Percentiles rank a stretch among this genome's conserved stretches.
Conservation (phyloP, 371 early-diverging fungal genomes). For the Mortierella sp. region DNA sequence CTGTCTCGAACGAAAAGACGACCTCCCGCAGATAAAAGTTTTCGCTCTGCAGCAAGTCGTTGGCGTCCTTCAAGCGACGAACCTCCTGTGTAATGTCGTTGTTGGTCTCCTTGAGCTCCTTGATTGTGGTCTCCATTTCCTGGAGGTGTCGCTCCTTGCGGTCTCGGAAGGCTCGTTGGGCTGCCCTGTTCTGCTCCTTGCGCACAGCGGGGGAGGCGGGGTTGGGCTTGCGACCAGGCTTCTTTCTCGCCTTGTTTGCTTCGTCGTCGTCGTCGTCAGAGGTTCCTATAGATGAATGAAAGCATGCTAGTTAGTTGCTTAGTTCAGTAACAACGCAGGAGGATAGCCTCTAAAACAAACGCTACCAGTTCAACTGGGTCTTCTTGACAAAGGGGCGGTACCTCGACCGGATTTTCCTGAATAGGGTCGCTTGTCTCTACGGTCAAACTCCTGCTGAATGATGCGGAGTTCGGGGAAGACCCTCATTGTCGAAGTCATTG, state of each 20-base stretch:
- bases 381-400: neutral
- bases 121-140: constrained; percentile 73
- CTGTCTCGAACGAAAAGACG: constrained; percentile 65
- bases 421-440: constrained; percentile 28
- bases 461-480: constrained; percentile 38
- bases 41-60: constrained; percentile 70
- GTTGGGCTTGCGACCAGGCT: constrained; percentile 87
- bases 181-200: constrained; percentile 85
- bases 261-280: constrained; percentile 29
- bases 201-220: constrained; percentile 76
- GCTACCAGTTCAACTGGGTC: neutral
- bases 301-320: constrained; percentile 1
- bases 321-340: neutral
- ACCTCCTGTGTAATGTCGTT: constrained; percentile 61
- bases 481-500: constrained; percentile 41
- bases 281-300: constrained; percentile 10
- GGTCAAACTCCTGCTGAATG: constrained; percentile 45
- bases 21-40: constrained; percentile 70
- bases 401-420: constrained; percentile 15
- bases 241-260: constrained; percentile 61
- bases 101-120: constrained; percentile 70
- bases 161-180: constrained; percentile 84
- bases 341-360: too few relatives aligned
- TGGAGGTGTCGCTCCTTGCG: constrained; percentile 80
- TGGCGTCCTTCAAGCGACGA: constrained; percentile 57